Percentiles rank a stretch among this genome's conserved stretches.
Evolutionary conservation across 257 asterid species (phyloP).

Genomic region (Capsicum chinense): DNA sequence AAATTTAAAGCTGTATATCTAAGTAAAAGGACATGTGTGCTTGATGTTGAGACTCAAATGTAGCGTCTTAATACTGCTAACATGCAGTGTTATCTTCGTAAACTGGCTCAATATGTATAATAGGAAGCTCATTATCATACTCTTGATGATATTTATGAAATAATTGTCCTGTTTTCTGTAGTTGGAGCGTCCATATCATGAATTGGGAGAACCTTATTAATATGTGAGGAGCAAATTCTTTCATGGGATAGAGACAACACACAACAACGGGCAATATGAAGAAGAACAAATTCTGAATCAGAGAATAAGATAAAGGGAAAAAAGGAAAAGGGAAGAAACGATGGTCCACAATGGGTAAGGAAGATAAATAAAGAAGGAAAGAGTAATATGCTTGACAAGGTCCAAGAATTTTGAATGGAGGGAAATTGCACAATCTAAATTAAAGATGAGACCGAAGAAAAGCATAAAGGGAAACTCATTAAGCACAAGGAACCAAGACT

Average conservation of each 20-base stretch:
- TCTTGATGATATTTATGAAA: neutral
- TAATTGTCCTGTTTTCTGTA: neutral
- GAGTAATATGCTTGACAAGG: slow-evolving; percentile 32
- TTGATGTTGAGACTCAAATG: neutral
- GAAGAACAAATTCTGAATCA: slow-evolving; percentile 12
- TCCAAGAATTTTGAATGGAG: slow-evolving; percentile 35
- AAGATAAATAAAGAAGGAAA: neutral
- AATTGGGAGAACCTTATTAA: no score
- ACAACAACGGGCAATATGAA: slow-evolving; percentile 12
- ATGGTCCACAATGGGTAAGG: slow-evolving; percentile 35
- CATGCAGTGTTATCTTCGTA: no score
- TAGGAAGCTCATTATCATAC: no score
- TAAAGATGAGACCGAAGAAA: slow-evolving; percentile 53
- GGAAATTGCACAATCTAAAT: slow-evolving; percentile 28
- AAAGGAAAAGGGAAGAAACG: slow-evolving; percentile 31
- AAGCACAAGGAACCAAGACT: slow-evolving; percentile 72
- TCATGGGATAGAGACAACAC: neutral
- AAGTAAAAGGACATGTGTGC: neutral
- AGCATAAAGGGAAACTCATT: slow-evolving; percentile 67
- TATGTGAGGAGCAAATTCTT: neutral
- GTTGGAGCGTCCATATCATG: neutral
- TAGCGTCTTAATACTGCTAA: neutral
- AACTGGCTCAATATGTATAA: neutral
- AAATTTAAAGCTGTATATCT: neutral
- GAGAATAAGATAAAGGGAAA: slow-evolving; percentile 20